Evolutionary conservation across 129 eudicot genomes (phyloP).

Genomic region (Flaveria sonorensis): DNA sequence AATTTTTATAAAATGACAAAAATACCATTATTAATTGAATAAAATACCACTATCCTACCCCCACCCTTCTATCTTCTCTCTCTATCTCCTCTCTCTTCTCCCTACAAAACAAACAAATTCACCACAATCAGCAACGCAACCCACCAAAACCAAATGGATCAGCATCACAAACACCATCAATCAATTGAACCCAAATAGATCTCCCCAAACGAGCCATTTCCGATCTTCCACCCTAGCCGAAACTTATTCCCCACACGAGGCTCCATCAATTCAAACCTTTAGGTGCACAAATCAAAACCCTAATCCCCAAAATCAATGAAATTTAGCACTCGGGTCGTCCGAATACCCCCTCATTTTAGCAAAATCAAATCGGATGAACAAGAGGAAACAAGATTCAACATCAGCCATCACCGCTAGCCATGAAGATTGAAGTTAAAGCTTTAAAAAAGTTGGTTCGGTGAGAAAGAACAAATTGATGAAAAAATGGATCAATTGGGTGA

Average conservation of each 20-base stretch:
- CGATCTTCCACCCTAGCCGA: conserved; percentile 91
- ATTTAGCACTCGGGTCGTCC: conserved; percentile 3
- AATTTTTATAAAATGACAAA: no score
- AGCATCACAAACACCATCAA: conserved; percentile 12
- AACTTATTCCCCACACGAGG: conserved; percentile 97
- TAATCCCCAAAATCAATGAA: conserved; percentile 19
- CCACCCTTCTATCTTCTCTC: no score
- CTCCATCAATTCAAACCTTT: conserved; percentile 55
- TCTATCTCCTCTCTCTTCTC: no score
- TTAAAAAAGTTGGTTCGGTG: background rate
- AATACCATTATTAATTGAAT: no score
- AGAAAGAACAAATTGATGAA: background rate
- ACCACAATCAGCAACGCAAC: conserved; percentile 15
- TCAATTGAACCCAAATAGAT: conserved; percentile 74
- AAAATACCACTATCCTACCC: no score
- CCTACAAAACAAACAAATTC: conserved; percentile 44
- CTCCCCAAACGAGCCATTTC: conserved; percentile 96
- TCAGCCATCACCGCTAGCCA: conserved; percentile 33
- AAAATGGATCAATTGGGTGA: conserved; percentile 22
- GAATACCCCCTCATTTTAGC: conserved; percentile 29
- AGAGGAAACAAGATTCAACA: conserved; percentile 28
- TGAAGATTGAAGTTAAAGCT: conserved; percentile 18
- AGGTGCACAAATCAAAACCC: conserved; percentile 29
- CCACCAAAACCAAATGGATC: background rate
- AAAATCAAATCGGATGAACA: conserved; percentile 5